phyloP scores from a whole-genome alignment of 176 grass and related monocot species.

The Avena sativa region DNA sequence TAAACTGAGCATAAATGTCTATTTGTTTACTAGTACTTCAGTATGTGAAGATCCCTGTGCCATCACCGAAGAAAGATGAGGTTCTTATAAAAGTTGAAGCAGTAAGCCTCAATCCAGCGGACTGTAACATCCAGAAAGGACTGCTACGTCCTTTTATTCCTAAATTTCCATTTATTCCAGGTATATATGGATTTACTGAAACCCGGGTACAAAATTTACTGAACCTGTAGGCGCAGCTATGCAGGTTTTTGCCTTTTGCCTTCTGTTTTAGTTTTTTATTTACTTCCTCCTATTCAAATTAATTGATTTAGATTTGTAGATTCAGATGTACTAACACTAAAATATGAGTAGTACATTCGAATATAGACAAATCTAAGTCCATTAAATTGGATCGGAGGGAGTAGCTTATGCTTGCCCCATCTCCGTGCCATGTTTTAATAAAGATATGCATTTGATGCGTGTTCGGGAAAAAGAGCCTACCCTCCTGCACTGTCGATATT shows the following conservation, averaged over 20 bases:
- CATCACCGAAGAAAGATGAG: slow-evolving; percentile 57
- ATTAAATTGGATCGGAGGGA: too few relatives aligned
- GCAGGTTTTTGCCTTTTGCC: too few relatives aligned
- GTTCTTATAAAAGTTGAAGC: slow-evolving; percentile 59
- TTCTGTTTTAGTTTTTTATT: too few relatives aligned
- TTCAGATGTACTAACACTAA: too few relatives aligned
- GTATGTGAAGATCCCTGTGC: slow-evolving; percentile 55
- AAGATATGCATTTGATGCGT: too few relatives aligned
- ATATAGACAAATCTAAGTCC: too few relatives aligned
- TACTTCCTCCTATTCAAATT: too few relatives aligned
- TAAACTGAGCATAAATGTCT: neutral
- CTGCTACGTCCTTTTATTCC: slow-evolving; percentile 52
- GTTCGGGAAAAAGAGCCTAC: too few relatives aligned
- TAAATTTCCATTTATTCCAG: slow-evolving; percentile 62
- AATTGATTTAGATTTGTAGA: too few relatives aligned
- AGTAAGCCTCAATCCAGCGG: neutral
- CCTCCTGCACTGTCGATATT: neutral
- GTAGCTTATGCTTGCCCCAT: too few relatives aligned
- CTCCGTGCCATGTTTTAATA: too few relatives aligned
- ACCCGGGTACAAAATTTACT: neutral
- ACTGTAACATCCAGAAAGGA: slow-evolving; percentile 25
- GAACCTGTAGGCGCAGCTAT: neutral
- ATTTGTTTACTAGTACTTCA: slow-evolving; percentile 15
- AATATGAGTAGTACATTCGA: too few relatives aligned
- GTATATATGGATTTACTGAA: slow-evolving; percentile 21